A percentile compares a stretch with the other conserved stretches of the same genome.
Evolutionary conservation across 2,329 filamentous ascomycete genomes (phyloP).

Genomic region (Neopestalotiopsis rosae): DNA sequence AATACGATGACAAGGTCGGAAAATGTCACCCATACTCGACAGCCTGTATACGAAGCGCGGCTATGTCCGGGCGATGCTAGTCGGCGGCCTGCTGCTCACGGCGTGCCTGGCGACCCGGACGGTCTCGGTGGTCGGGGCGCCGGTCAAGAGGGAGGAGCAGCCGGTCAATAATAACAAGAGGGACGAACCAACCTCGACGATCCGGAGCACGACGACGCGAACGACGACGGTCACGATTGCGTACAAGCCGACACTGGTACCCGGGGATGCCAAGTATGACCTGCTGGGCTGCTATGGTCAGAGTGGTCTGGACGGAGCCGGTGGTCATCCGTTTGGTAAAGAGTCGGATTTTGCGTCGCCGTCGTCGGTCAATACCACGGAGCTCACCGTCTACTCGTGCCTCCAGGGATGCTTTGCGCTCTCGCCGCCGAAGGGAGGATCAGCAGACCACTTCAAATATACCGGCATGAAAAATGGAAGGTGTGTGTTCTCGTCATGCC

Average conservation of each 20-base stretch:
- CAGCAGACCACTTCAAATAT: conserved; percentile 23
- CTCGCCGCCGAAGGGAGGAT: conserved; percentile 17
- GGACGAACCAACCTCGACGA: conserved; percentile 6
- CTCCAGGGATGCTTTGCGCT: conserved; percentile 28
- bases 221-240: conserved; percentile 34
- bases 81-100: conserved; percentile 25
- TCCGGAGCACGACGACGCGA: conserved; percentile 23
- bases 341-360: conserved; percentile 24
- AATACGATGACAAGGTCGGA: neutral
- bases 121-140: conserved; percentile 15
- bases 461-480: conserved; percentile 31
- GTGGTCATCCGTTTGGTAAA: conserved; percentile 26
- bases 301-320: conserved; percentile 17
- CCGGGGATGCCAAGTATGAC: conserved; percentile 27
- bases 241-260: conserved; percentile 31
- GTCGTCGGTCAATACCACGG: conserved; percentile 20
- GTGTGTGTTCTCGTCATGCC: conserved; percentile 20
- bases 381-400: conserved; percentile 29
- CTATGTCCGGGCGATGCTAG: conserved; percentile 26
- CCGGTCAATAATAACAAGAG: conserved; percentile 19
- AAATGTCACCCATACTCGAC: conserved; percentile 22
- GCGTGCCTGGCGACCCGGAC: conserved; percentile 24
- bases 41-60: conserved; percentile 26
- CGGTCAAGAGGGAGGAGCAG: neutral
- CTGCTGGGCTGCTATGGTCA: conserved; percentile 33